Evolutionary conservation across 495 filamentous ascomycete species (phyloP), one percentile per base, ranked within the genome.

Genomic region (Cudoniella acicularis): DNA sequence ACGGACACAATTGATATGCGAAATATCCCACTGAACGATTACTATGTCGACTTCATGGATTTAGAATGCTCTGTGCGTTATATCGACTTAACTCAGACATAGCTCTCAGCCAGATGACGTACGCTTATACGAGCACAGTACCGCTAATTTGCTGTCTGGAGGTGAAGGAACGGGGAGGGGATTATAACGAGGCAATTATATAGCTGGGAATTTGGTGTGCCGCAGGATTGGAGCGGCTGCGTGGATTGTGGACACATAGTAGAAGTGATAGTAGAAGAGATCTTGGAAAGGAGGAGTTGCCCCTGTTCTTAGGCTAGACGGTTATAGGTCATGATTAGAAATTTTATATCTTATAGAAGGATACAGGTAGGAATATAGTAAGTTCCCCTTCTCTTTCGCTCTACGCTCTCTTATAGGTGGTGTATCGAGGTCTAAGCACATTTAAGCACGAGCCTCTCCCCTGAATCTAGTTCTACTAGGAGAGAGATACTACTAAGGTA

Each of bases 91-190:
- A 52, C 27, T 49, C 56, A 26, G 56, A 52, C 17, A 41, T 55
- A n/a, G 45, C 49, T 42, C 50, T 63, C 11, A 63, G 60, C 30
- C 56, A 63, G 25, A 63, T 59, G 50, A 63, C 56, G 8, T 54
- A 63, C 25, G 55, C 60, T 27, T 63, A 59, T 51, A 63, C 60
- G n/a, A 54, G 60, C 50, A 59, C 42, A 11, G 49, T 63, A 40
- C 60, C 59, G 8, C 43, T 61, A 8, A 52, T 56, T 20, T 57
- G 60, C 26, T 27, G 49, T 48, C 21, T 62, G 25, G 60, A 57
- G 40, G 60, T 62, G 3, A 62, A 62, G 49, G 60, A 62, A 26
- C 49, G 26, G 25, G 60, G 60, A 40, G 54, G 60, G 24, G 49
- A 57, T 49, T 62, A 57, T 41, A 62, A 57, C 23, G 41, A 62